These are phyloP conservation scores for Kodamaea sagamina DNA, from an alignment of 805 yeast genomes.

Conservation along the genomic window DNA sequence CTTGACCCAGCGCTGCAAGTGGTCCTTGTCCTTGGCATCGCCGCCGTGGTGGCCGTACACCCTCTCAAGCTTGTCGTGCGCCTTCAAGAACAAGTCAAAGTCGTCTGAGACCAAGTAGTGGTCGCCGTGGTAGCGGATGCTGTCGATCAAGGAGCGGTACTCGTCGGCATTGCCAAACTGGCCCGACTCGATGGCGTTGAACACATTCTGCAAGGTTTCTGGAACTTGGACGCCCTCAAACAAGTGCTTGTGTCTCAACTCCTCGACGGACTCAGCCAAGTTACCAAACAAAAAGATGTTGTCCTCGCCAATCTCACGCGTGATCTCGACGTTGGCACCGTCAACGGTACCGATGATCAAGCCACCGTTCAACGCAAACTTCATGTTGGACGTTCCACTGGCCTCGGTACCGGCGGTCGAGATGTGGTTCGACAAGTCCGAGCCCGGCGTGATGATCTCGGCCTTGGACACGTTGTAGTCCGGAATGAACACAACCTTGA, in stretches of 20 bases:
- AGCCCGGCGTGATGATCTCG: constrained; percentile 85
- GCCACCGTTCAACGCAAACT: constrained; percentile 92
- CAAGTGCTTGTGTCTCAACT: constrained; percentile 72
- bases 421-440: constrained; percentile 89
- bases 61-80: constrained; percentile 74
- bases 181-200: constrained; percentile 66
- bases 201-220: constrained; percentile 59
- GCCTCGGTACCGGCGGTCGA: constrained; percentile 98
- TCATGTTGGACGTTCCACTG: constrained; percentile 95
- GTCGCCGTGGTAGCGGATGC: constrained; percentile 75
- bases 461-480: constrained; percentile 95
- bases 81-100: constrained; percentile 81
- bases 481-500: constrained; percentile 86
- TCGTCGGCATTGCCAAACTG: constrained; percentile 70
- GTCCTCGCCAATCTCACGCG: constrained; percentile 91
- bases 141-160: constrained; percentile 66
- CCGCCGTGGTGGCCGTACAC: constrained; percentile 56
- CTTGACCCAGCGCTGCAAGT: constrained; percentile 67
- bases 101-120: constrained; percentile 86
- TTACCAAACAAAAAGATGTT: constrained; percentile 91
- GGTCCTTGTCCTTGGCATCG: constrained; percentile 48
- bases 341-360: constrained; percentile 93
- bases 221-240: constrained; percentile 63
- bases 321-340: constrained; percentile 94
- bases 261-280: constrained; percentile 87